These are phyloP conservation scores for Penicillium canariense DNA, from an alignment of 495 filamentous ascomycete genomes.

Conservation along the genomic window DNA sequence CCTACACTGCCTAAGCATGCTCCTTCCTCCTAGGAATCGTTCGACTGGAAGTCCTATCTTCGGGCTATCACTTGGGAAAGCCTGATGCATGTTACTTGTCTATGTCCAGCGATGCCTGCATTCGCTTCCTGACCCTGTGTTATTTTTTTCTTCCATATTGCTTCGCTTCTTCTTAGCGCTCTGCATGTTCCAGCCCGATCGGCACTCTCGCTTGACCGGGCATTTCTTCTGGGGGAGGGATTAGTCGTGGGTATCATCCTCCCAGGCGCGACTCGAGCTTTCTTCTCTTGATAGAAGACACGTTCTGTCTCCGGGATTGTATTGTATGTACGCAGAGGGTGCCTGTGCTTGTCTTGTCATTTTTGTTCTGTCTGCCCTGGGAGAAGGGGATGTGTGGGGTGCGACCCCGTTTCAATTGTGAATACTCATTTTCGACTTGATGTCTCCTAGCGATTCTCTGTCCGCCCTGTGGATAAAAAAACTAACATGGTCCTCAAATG, in stretches of 20 bases:
- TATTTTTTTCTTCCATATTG: slow-evolving; percentile 14
- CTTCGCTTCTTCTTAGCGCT: slow-evolving; percentile 24
- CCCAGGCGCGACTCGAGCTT: not conserved
- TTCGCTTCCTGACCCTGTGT: slow-evolving; percentile 13
- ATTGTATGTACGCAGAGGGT: slow-evolving; percentile 27
- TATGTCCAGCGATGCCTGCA: slow-evolving; percentile 1
- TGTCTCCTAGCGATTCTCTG: slow-evolving; percentile 23
- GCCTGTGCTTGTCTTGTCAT: slow-evolving; percentile 5
- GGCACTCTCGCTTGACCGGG: slow-evolving; percentile 4
- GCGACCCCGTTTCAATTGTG: slow-evolving; percentile 33
- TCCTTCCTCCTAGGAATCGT: not conserved
- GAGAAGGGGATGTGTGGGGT: slow-evolving; percentile 18
- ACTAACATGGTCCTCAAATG: slow-evolving; percentile 11
- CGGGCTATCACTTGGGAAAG: not conserved
- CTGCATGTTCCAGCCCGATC: slow-evolving; percentile 21
- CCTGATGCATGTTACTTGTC: slow-evolving; percentile 2
- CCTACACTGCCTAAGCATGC: slow-evolving; percentile 24
- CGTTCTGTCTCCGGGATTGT: slow-evolving; percentile 1
- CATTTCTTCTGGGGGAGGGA: slow-evolving; percentile 8
- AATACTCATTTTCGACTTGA: slow-evolving; percentile 32
- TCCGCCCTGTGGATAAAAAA: slow-evolving; percentile 30
- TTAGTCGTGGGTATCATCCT: not conserved
- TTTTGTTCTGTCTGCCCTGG: not conserved
- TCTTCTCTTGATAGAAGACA: not conserved
- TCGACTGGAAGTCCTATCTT: not conserved